Evolutionary conservation across 805 yeast genomes (phyloP), one percentile per base, ranked within the genome.

Genomic region (Kuraishia molischiana): DNA sequence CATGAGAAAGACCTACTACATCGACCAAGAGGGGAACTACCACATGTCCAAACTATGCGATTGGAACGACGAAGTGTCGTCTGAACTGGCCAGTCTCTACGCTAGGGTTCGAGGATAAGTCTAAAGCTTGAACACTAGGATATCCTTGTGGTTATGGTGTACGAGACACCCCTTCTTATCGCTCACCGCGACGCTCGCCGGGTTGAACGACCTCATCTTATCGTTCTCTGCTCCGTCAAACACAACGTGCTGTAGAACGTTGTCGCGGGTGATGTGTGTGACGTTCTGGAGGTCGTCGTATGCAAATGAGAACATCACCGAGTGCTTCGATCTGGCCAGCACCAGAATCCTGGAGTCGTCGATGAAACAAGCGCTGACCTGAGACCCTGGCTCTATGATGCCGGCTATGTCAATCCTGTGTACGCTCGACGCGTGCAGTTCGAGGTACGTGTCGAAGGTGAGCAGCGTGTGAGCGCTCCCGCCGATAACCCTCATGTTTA

Each of bases 131-230:
- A 69, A 51, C 13, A 67, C 58, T 20, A 54, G 44, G 44, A 67
- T 69, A 37, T 62, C 57, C 42, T 60, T 65, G 36, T 52, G 62
- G 19, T 62, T 48, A 6, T 50, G 44, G 43, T 69, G 74, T 26
- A 71, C 42, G 13, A 72, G 41, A 41, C 69, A 64, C 4, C 65
- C 70, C 31, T 41, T 41, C n/a, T 37, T 34, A 18, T 54, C 41
- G 40, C 58, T 65, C n/a, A 61, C 42, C 0, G 66, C 47, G 32
- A 69, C 29, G 34, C 49, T 48, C 3, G 46, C 41, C 1, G 72
- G 69, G n/a, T 46, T 38, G 26, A 52, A 50, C 2, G 34, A 44
- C 11, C 13, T 14, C 31, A 35, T 37, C 28, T 36, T 32, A 9
- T 43, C 34, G 3, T 29, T 35, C 44, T 40, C 8, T 35, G 38